phyloP scores from a whole-genome alignment of 768 basidiomycete genomes.

The Rhizopogon vesiculosus region DNA sequence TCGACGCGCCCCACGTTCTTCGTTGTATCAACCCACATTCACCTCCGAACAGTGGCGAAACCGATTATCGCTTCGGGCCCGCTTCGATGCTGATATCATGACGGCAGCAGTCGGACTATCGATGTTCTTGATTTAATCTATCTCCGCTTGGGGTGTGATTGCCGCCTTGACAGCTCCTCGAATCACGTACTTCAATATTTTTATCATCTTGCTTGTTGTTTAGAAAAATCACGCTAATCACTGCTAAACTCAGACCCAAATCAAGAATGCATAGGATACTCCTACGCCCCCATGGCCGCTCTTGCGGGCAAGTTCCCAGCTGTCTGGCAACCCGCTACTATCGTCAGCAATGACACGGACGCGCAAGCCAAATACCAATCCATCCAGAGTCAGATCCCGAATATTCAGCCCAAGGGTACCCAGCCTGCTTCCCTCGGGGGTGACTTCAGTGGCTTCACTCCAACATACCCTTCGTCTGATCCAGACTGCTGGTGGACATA shows the following conservation, averaged over 20 bases:
- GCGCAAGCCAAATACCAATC: slow-evolving; percentile 39
- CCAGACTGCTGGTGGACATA: slow-evolving; percentile 45
- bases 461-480: slow-evolving; percentile 35
- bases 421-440: slow-evolving; percentile 20
- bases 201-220: too few relatives aligned
- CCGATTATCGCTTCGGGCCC: neutral
- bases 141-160: neutral
- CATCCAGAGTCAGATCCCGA: slow-evolving; percentile 41
- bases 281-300: slow-evolving; percentile 30
- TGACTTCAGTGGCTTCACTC: slow-evolving; percentile 25
- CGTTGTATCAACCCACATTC: neutral
- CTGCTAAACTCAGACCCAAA: slow-evolving; percentile 21
- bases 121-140: neutral
- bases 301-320: slow-evolving; percentile 36
- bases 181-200: neutral
- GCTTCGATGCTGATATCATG: neutral
- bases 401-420: slow-evolving; percentile 36
- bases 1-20: neutral
- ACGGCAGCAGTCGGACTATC: neutral
- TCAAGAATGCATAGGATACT: slow-evolving; percentile 40
- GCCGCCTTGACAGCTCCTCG: neutral
- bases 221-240: neutral
- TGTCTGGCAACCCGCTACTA: slow-evolving; percentile 39
- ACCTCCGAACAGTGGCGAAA: neutral
- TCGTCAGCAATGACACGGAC: slow-evolving; percentile 38